These are phyloP conservation scores for Colletotrichum sp. DNA, from an alignment of 2,329 filamentous ascomycete genomes.

Conservation along the genomic window DNA sequence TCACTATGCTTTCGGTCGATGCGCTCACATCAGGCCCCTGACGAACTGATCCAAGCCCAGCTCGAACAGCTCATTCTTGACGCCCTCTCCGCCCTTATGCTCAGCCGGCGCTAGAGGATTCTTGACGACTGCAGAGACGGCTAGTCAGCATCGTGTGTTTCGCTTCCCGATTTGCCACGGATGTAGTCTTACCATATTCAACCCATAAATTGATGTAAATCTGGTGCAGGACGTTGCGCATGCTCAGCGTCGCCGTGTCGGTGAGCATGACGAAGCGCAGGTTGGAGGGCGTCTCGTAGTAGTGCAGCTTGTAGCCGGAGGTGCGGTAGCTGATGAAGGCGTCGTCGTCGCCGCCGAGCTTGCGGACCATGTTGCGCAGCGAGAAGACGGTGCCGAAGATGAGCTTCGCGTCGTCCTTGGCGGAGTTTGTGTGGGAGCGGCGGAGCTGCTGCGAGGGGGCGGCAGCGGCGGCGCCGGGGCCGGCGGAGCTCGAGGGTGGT, in stretches of 20 bases:
- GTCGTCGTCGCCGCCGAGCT: slow-evolving; percentile 92
- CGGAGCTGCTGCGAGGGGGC: slow-evolving; percentile 8
- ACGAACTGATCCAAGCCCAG: slow-evolving; percentile 80
- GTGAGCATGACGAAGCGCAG: slow-evolving; percentile 97
- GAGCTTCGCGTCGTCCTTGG: slow-evolving; percentile 89
- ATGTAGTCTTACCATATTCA: slow-evolving; percentile 75
- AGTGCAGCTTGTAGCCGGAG: slow-evolving; percentile 96
- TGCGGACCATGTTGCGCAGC: slow-evolving; percentile 93
- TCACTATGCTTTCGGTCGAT: neutral
- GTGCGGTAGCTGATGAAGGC: slow-evolving; percentile 95
- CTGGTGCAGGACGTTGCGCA: slow-evolving; percentile 94
- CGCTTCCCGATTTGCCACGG: too few species aligned
- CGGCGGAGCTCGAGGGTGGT: slow-evolving; percentile 41
- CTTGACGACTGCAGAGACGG: slow-evolving; percentile 62
- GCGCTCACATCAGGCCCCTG: slow-evolving; percentile 62
- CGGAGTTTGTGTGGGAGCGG: slow-evolving; percentile 23
- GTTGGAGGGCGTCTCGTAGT: slow-evolving; percentile 96
- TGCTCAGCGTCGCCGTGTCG: slow-evolving; percentile 85
- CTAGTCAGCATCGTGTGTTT: slow-evolving; percentile 21
- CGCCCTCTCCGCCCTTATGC: slow-evolving; percentile 72
- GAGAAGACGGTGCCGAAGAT: slow-evolving; percentile 98
- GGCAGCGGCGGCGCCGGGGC: slow-evolving; percentile 9
- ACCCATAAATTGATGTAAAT: slow-evolving; percentile 99
- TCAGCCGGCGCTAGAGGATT: slow-evolving; percentile 73
- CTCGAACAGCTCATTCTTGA: slow-evolving; percentile 75